Conservation (phyloP, 2,329 filamentous ascomycete genomes). For the Sporothrix mexicana region DNA sequence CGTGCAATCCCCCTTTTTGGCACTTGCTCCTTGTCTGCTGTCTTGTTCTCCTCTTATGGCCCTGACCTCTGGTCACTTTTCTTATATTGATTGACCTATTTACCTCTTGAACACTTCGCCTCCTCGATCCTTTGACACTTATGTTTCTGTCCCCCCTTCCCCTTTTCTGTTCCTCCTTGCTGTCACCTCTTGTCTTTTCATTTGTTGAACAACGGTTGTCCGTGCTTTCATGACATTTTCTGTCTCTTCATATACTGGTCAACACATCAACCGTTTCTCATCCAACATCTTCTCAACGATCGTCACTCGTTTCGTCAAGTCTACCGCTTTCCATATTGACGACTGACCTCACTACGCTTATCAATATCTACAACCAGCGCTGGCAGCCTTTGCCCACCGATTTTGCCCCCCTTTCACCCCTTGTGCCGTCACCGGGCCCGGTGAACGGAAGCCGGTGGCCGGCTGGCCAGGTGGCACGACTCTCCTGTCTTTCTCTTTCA, state of each 20-base stretch:
- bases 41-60: too few relatives aligned
- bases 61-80: neutral
- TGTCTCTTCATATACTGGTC: neutral
- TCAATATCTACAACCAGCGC: neutral
- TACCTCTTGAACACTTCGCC: neutral
- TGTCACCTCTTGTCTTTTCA: neutral
- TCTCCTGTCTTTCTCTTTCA: neutral
- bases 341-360: too few relatives aligned
- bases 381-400: neutral
- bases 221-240: conserved; percentile 5
- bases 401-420: neutral
- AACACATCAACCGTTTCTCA: neutral
- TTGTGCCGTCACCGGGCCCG: conserved; percentile 30
- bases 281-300: neutral
- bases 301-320: too few relatives aligned
- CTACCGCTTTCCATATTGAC: too few relatives aligned
- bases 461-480: conserved; percentile 28
- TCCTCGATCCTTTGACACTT: neutral
- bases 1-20: neutral
- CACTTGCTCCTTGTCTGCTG: too few relatives aligned
- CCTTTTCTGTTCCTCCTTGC: neutral
- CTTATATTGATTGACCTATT: neutral
- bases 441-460: conserved; percentile 29
- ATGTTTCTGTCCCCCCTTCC: neutral
- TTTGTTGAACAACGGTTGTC: conserved; percentile 7